Evolutionary conservation across 495 filamentous ascomycete genomes (phyloP).

Genomic region (Aspergillus ellipticus): DNA sequence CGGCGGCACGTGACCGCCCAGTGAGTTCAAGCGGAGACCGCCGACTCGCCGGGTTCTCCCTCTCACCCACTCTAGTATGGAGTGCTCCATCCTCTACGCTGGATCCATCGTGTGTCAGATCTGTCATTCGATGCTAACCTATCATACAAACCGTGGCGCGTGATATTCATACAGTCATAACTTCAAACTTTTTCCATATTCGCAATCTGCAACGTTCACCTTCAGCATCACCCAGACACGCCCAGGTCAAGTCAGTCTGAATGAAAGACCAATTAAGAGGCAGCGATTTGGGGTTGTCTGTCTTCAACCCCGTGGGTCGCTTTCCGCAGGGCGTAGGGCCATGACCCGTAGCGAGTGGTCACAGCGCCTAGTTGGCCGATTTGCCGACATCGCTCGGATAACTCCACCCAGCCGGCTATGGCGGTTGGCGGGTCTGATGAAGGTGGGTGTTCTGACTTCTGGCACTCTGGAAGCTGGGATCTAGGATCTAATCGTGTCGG

Average conservation of each 20-base stretch:
- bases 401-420: background rate
- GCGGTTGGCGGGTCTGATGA: background rate
- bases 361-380: conserved; percentile 1
- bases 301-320: background rate
- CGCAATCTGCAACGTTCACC: too few relatives aligned
- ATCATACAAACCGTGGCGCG: background rate
- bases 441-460: background rate
- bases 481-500: background rate
- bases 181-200: too few relatives aligned
- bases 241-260: background rate
- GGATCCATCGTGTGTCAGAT: background rate
- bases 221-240: too few relatives aligned
- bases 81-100: background rate
- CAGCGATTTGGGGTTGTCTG: background rate
- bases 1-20: background rate
- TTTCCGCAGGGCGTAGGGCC: background rate
- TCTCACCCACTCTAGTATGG: background rate
- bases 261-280: background rate
- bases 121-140: background rate
- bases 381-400: conserved; percentile 1
- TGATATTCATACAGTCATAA: too few relatives aligned
- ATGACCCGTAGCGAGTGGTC: background rate
- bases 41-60: background rate
- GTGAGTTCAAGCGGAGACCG: background rate
- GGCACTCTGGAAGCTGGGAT: background rate